Evolutionary conservation across 768 basidiomycete genomes (phyloP).

Genomic region (Collybia sp.): DNA sequence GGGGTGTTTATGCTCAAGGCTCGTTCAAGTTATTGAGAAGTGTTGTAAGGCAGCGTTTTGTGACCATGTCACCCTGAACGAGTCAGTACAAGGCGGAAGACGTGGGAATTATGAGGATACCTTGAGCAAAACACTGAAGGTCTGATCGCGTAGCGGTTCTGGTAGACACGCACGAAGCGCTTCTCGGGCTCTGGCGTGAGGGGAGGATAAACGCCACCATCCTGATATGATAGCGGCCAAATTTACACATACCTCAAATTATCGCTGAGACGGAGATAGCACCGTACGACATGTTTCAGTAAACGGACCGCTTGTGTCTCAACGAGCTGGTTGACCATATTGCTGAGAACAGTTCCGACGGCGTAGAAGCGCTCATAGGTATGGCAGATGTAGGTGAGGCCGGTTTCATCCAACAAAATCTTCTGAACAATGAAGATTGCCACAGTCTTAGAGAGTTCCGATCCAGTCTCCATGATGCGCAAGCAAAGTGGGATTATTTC

Average conservation of each 20-base stretch:
- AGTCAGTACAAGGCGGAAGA: conserved; percentile 5
- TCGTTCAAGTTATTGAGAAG: conserved; percentile 86
- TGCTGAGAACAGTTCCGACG: conserved; percentile 95
- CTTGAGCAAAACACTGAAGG: conserved; percentile 89
- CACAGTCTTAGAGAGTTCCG: conserved; percentile 97
- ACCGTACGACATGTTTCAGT: conserved; percentile 96
- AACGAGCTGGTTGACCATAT: conserved; percentile 98
- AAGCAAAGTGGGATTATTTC: conserved; percentile 99
- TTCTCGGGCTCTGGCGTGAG: conserved; percentile 74
- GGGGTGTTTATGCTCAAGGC: conserved; percentile 26
- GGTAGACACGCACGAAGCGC: conserved; percentile 94
- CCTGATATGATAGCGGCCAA: neutral
- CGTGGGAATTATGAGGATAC: conserved; percentile 30
- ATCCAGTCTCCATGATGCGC: conserved; percentile 99
- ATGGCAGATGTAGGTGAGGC: conserved; percentile 97
- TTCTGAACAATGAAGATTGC: conserved; percentile 99
- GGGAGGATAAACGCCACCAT: conserved; percentile 1
- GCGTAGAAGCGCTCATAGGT: conserved; percentile 99
- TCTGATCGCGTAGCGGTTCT: conserved; percentile 90
- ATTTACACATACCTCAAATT: conserved; percentile 71
- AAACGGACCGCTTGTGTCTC: conserved; percentile 96
- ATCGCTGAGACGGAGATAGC: conserved; percentile 93
- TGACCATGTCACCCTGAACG: conserved; percentile 91
- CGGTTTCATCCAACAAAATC: conserved; percentile 94
- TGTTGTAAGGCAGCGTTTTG: conserved; percentile 89